Conservation (phyloP, 345 rosid species). For the Carallia pectinifolia region DNA sequence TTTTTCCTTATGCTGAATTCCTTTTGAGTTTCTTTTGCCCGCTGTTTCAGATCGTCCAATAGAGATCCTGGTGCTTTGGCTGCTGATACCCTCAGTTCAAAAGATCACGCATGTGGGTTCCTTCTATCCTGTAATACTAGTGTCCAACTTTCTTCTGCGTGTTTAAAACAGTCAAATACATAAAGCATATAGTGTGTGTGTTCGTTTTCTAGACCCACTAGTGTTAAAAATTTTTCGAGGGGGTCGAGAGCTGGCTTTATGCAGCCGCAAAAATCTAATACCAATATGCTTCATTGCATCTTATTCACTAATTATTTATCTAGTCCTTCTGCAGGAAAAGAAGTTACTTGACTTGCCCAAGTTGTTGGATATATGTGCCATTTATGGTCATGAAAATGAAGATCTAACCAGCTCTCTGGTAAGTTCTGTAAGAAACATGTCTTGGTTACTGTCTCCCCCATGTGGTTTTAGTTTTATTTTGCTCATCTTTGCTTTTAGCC, state of each 20-base stretch:
- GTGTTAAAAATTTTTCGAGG: too few species aligned
- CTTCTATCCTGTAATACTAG: background rate
- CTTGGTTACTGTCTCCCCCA: too few species aligned
- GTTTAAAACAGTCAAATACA: background rate
- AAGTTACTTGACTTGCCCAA: slow-evolving; percentile 87
- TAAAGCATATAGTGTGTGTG: background rate
- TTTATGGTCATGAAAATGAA: slow-evolving; percentile 90
- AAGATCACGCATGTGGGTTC: slow-evolving; percentile 73
- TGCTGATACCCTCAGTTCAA: slow-evolving; percentile 62
- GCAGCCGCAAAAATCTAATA: too few species aligned
- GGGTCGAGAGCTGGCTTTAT: too few species aligned
- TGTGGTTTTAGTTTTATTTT: background rate
- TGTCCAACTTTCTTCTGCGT: too few species aligned
- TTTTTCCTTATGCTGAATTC: background rate
- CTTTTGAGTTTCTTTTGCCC: background rate
- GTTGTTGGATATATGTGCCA: slow-evolving; percentile 86
- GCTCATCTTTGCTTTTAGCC: background rate
- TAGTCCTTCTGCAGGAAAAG: slow-evolving; percentile 93
- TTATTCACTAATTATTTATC: slow-evolving; percentile 45
- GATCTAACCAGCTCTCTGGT: slow-evolving; percentile 77
- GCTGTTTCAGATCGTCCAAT: slow-evolving; percentile 69
- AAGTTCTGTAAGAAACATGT: slow-evolving; percentile 12
- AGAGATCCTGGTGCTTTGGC: slow-evolving; percentile 79
- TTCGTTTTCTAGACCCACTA: too few species aligned
- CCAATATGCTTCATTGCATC: slow-evolving; percentile 12